Conservation (phyloP, 805 yeast species). For the Metschnikowia lachancei region DNA sequence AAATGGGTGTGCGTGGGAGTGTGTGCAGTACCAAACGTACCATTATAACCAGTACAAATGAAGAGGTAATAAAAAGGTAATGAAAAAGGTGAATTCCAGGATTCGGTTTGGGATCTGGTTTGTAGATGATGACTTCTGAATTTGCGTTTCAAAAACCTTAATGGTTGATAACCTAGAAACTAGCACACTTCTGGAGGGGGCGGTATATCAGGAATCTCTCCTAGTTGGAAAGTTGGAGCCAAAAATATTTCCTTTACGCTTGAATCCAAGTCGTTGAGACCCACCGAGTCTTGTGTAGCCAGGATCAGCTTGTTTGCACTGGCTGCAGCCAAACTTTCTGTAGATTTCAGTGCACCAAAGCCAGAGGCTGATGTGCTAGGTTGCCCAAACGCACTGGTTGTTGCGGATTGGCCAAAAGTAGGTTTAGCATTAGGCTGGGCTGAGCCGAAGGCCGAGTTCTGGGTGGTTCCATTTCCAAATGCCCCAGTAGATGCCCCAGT, state of each 20-base stretch:
- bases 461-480: no score
- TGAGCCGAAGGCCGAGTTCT: background rate
- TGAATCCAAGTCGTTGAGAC: constrained; percentile 40
- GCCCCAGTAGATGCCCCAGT: background rate
- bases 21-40: no score
- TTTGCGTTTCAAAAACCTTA: no score
- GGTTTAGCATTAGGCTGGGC: background rate
- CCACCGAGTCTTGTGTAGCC: background rate
- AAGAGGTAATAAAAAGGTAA: no score
- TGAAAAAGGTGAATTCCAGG: no score
- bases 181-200: constrained; percentile 50
- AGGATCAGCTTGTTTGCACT: background rate
- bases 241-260: constrained; percentile 47
- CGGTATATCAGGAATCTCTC: constrained; percentile 66
- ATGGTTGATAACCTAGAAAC: background rate
- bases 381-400: constrained; percentile 3
- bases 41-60: no score
- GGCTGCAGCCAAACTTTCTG: constrained; percentile 1
- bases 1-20: no score
- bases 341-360: background rate
- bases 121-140: no score
- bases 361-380: constrained; percentile 1
- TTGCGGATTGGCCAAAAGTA: constrained; percentile 3
- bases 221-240: constrained; percentile 49
- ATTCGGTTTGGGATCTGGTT: no score